phyloP scores from a whole-genome alignment of 257 asterid genomes.

The Euphrasia confusa region DNA sequence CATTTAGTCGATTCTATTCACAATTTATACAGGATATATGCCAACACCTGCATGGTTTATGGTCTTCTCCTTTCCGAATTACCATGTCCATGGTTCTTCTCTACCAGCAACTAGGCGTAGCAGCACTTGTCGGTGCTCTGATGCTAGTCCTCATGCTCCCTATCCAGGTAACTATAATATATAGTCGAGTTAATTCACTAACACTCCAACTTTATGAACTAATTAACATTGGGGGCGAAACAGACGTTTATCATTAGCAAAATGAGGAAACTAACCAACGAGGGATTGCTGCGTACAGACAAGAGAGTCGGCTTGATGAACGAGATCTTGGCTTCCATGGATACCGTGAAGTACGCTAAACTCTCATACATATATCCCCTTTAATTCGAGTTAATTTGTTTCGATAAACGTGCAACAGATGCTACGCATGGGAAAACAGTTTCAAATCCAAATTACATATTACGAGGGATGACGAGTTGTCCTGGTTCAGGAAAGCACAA shows the following conservation, averaged over 20 bases:
- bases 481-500: slow-evolving; percentile 75
- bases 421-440: slow-evolving; percentile 86
- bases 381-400: not conserved
- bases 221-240: slow-evolving; percentile 21
- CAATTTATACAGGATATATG: slow-evolving; percentile 63
- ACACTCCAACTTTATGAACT: not conserved
- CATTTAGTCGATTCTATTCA: not conserved
- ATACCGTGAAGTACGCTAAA: slow-evolving; percentile 69
- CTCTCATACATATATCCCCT: not conserved
- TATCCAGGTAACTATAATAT: slow-evolving; percentile 49
- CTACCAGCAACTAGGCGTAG: slow-evolving; percentile 86
- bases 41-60: slow-evolving; percentile 81
- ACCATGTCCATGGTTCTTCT: slow-evolving; percentile 77
- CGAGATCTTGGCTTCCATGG: slow-evolving; percentile 86
- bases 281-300: slow-evolving; percentile 78
- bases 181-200: not conserved
- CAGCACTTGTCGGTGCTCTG: slow-evolving; percentile 81
- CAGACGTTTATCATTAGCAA: slow-evolving; percentile 76
- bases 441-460: slow-evolving; percentile 63
- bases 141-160: slow-evolving; percentile 78
- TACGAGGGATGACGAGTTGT: slow-evolving; percentile 62
- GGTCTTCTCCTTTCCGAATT: slow-evolving; percentile 93
- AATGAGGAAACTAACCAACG: slow-evolving; percentile 67
- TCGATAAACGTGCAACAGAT: slow-evolving; percentile 31
- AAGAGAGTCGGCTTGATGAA: slow-evolving; percentile 79